Evolutionary conservation across 352 stramenopile species (phyloP), one percentile per base, ranked within the genome.

Genomic region (Thalassiosira sp.): DNA sequence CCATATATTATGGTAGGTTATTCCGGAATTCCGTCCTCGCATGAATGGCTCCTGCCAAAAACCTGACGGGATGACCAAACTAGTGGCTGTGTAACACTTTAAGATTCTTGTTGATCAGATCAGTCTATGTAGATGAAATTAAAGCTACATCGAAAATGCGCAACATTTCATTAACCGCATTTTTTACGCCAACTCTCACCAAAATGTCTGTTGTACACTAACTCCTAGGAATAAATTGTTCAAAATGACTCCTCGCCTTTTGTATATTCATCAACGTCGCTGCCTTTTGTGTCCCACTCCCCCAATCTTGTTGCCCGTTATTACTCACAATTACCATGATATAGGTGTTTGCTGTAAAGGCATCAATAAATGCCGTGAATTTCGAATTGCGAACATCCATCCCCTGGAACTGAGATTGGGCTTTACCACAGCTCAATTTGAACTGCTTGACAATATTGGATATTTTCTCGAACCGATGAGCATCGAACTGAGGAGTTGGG

Each of bases 371-470:
- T 3, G 96, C 96, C 46, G 94, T 97, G 69, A 99, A 99, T 51
- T 81, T 76, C 15, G 78, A 89, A 88, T 99, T 99, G n/a, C 92
- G 94, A 49, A 98, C 97, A 81, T 96, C 91, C 95, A 99, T 98
- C 43, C 95, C 96, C 81, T 98, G 95, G 77, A 99, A 99, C 82
- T 98, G 94, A 24, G 95, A 96, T 83, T 98, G 95, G 0, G 95
- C 97, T 89, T 99, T 99, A 78, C 93, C 97, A 86, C 97, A 99
- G 82, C 90, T 97, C 16, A 99, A 91, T 88, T 99, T 99, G 89
- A 99, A 99, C 86, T 99, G 97, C 89, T 99, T 99, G 85, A 99
- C 98, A 87, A 99, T 99, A 82, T 99, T 99, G 78, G 93, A 98
- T 76, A 99, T 99, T 79, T 99, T 99, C 90, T 99, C 97, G 82